Percentiles rank a stretch among this genome's conserved stretches.
phyloP scores from a whole-genome alignment of 1,284 basidiomycete species.

The Tilletia indica region DNA sequence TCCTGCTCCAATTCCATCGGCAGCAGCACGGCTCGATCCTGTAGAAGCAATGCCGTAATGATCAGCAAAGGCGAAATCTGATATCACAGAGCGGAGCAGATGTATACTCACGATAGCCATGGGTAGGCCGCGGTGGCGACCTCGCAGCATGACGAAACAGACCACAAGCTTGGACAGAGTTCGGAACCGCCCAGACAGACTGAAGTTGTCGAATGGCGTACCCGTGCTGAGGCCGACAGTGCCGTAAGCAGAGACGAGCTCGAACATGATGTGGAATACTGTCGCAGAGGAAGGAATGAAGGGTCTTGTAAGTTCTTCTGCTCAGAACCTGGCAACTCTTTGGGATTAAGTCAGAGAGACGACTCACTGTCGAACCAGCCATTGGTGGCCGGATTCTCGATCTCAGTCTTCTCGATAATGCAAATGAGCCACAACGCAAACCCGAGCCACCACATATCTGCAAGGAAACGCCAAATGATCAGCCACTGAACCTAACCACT shows the following conservation, averaged over 20 bases:
- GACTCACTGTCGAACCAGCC: slow-evolving; percentile 43
- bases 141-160: slow-evolving; percentile 78
- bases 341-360: slow-evolving; percentile 59
- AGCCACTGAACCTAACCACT: slow-evolving; percentile 14
- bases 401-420: slow-evolving; percentile 51
- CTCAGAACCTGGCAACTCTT: slow-evolving; percentile 63
- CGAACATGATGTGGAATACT: slow-evolving; percentile 67
- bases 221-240: slow-evolving; percentile 65
- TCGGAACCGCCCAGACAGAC: slow-evolving; percentile 74
- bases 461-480: neutral
- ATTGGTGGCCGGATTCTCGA: slow-evolving; percentile 38
- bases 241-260: slow-evolving; percentile 73
- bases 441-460: slow-evolving; percentile 54
- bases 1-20: slow-evolving; percentile 51
- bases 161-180: slow-evolving; percentile 84
- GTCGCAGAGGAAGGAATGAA: slow-evolving; percentile 67
- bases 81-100: neutral
- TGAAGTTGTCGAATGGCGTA: slow-evolving; percentile 68
- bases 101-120: slow-evolving; percentile 63
- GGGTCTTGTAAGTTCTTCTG: slow-evolving; percentile 64
- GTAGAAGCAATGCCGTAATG: no score
- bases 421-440: slow-evolving; percentile 55
- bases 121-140: slow-evolving; percentile 77
- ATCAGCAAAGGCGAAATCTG: neutral
- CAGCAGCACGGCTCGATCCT: slow-evolving; percentile 67